Evolutionary conservation across 2,329 filamentous ascomycete species (phyloP).

Genomic region (Epichloe gansuensis): DNA sequence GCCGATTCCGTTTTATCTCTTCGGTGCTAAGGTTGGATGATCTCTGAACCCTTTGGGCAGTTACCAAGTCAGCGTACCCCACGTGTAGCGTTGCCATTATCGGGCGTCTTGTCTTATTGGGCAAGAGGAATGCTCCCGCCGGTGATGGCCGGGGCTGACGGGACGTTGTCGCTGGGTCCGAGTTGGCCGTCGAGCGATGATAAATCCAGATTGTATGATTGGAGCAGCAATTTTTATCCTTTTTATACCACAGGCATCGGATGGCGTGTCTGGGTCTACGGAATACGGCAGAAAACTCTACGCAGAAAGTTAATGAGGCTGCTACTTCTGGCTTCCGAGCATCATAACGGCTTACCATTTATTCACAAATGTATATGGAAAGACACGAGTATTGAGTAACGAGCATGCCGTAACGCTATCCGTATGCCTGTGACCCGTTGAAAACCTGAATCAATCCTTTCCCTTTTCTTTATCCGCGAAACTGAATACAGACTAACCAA

Average conservation of each 20-base stretch:
- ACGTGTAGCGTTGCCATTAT: no score
- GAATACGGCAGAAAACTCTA: no score
- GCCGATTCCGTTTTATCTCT: no score
- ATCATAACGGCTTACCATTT: background rate
- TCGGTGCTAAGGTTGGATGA: no score
- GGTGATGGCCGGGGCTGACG: no score
- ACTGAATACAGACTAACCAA: background rate
- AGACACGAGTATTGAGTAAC: no score
- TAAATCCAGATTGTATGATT: background rate
- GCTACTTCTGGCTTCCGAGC: background rate
- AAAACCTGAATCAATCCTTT: background rate
- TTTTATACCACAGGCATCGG: no score
- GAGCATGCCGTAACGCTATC: background rate
- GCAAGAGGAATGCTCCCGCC: background rate
- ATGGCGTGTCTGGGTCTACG: no score
- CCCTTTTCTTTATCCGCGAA: background rate
- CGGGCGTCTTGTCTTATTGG: background rate
- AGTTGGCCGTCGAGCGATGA: background rate
- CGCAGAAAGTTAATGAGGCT: no score
- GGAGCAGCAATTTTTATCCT: no score
- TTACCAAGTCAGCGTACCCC: no score
- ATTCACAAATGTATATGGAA: background rate
- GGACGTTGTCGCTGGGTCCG: background rate
- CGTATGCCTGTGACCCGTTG: background rate
- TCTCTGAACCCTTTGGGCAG: no score